Conservation (phyloP, 2,329 filamentous ascomycete genomes). For the Colletotrichum sp. region DNA sequence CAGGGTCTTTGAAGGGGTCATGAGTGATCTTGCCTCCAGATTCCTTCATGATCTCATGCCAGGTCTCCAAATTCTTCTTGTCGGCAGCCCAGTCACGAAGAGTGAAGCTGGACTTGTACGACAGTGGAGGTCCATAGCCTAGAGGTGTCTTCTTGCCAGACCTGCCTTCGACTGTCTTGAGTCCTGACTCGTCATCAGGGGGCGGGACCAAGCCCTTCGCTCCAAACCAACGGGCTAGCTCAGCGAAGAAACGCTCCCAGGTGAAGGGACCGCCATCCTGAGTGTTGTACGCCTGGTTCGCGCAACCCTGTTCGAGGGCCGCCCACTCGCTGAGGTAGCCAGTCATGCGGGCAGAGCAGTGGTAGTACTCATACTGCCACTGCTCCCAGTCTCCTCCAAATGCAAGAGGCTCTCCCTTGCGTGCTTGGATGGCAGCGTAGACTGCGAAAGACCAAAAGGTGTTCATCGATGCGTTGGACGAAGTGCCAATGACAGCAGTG, state of each 20-base stretch:
- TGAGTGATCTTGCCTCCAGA: not conserved
- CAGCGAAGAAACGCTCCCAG: not conserved
- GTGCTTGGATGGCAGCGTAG: not conserved
- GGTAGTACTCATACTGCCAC: not conserved
- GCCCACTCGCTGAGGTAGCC: constrained; percentile 1
- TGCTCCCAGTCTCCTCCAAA: constrained; percentile 1
- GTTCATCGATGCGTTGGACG: not conserved
- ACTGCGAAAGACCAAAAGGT: not conserved
- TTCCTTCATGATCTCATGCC: not conserved
- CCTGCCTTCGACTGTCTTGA: not conserved
- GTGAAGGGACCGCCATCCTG: not conserved
- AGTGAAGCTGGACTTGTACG: not conserved
- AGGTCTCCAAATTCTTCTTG: not conserved
- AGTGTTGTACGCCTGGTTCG: not conserved
- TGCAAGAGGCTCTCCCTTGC: not conserved
- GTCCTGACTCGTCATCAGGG: not conserved
- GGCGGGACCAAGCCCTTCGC: not conserved
- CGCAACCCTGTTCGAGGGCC: not conserved
- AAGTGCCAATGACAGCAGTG: not conserved
- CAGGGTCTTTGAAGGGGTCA: not conserved
- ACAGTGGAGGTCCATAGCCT: not conserved
- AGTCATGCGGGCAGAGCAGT: not conserved
- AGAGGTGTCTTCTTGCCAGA: not conserved
- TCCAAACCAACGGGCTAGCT: not conserved
- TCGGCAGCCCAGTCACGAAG: not conserved